Percentiles rank a stretch among this genome's conserved stretches.
These are phyloP conservation scores for Mycena albidolilacea DNA, from an alignment of 768 basidiomycete species.

Conservation along the genomic window DNA sequence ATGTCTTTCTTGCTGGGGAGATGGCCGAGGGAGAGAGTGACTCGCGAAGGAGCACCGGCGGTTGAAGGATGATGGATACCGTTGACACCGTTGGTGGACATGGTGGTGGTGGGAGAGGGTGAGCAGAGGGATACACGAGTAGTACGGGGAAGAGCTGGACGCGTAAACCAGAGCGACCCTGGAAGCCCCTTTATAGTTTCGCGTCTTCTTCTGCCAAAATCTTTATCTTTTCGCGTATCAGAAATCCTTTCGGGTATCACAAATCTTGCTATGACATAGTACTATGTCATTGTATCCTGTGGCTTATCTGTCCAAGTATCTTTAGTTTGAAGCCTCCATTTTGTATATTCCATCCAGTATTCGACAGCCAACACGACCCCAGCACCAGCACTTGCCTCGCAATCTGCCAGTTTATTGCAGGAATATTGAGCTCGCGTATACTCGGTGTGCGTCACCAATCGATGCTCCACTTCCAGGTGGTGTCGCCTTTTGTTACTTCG, in stretches of 20 bases:
- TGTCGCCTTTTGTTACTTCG: neutral
- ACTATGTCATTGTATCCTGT: too few relatives aligned
- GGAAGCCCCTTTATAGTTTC: neutral
- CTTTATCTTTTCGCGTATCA: neutral
- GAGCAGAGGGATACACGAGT: neutral
- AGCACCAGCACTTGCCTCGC: neutral
- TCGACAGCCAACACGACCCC: neutral
- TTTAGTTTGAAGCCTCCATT: neutral
- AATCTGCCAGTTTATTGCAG: too few relatives aligned
- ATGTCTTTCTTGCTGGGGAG: constrained; percentile 82
- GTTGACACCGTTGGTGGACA: constrained; percentile 10
- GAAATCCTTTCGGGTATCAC: neutral
- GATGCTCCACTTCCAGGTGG: constrained; percentile 24
- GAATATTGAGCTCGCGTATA: too few relatives aligned
- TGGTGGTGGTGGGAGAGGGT: neutral
- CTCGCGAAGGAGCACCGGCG: constrained; percentile 65
- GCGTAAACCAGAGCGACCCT: neutral
- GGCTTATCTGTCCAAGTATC: too few relatives aligned
- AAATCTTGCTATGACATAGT: neutral
- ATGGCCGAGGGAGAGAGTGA: constrained; percentile 82
- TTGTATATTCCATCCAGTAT: neutral
- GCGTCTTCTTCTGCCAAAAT: neutral
- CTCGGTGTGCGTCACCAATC: neutral
- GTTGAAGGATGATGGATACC: constrained; percentile 36
- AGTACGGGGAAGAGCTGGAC: constrained; percentile 4